These are phyloP conservation scores for Penicillium capsulatum DNA, from an alignment of 2,329 filamentous ascomycete genomes.

Conservation along the genomic window DNA sequence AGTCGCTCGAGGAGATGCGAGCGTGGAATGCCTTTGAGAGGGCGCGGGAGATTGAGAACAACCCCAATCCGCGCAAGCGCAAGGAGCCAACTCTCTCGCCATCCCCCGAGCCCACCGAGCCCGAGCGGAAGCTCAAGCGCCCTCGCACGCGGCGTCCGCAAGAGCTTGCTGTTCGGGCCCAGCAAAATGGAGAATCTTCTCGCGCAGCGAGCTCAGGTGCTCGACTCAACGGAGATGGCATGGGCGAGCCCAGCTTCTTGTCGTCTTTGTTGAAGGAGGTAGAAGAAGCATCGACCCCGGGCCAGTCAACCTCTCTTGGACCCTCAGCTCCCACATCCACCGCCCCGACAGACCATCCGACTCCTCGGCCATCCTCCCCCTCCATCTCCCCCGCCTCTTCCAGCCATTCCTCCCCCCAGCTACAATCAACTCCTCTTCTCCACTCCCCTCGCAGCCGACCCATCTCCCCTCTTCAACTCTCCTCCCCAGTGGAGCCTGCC, in stretches of 20 bases:
- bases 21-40: slow-evolving; percentile 91
- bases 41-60: slow-evolving; percentile 64
- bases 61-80: slow-evolving; percentile 46
- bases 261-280: slow-evolving; percentile 86
- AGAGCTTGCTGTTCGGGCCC: slow-evolving; percentile 47
- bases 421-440: slow-evolving; percentile 39
- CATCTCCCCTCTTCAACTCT: slow-evolving; percentile 35
- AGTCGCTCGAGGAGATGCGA: slow-evolving; percentile 73
- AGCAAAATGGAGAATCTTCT: slow-evolving; percentile 41
- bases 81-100: slow-evolving; percentile 69
- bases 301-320: slow-evolving; percentile 28
- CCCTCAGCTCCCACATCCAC: slow-evolving; percentile 36
- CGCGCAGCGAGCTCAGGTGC: slow-evolving; percentile 30
- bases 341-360: slow-evolving; percentile 34
- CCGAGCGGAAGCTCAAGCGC: slow-evolving; percentile 79
- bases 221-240: slow-evolving; percentile 33
- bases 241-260: slow-evolving; percentile 70
- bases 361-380: slow-evolving; percentile 41
- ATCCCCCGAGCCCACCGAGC: slow-evolving; percentile 63
- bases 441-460: slow-evolving; percentile 32
- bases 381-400: slow-evolving; percentile 41
- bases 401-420: slow-evolving; percentile 38
- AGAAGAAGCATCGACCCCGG: slow-evolving; percentile 51
- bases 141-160: slow-evolving; percentile 71
- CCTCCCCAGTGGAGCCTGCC: slow-evolving; percentile 27